A percentile compares a stretch with the other conserved stretches of the same genome.
phyloP scores from a whole-genome alignment of 1,139 yeast species.

The Yamadazyma atmosphaerica region DNA sequence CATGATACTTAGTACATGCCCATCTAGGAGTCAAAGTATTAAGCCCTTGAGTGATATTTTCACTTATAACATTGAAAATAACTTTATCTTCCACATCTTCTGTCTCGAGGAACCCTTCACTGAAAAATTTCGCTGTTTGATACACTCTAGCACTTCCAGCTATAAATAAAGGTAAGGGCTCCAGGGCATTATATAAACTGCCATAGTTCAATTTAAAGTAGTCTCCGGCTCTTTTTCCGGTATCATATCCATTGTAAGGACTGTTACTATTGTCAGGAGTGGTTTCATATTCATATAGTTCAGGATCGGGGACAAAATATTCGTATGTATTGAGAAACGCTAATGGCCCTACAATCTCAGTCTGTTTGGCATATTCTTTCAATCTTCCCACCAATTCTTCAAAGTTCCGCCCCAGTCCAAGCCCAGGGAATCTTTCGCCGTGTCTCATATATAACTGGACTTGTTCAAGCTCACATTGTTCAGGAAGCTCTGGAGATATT shows the following conservation, averaged over 20 bases:
- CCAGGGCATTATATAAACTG: conserved; percentile 21
- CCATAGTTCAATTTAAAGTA: conserved; percentile 31
- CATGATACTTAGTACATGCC: conserved; percentile 23
- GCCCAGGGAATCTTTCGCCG: conserved; percentile 38
- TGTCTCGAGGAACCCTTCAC: conserved; percentile 29
- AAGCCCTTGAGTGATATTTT: conserved; percentile 25
- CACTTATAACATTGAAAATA: conserved; percentile 24
- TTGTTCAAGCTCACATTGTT: conserved; percentile 32
- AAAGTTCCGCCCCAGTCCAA: conserved; percentile 22
- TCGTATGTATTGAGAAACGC: conserved; percentile 26
- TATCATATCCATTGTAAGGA: conserved; percentile 26
- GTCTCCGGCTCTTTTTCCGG: conserved; percentile 32
- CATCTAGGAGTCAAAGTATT: conserved; percentile 31
- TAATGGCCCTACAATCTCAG: conserved; percentile 23
- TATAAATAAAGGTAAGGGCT: conserved; percentile 29
- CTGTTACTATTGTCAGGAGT: conserved; percentile 24
- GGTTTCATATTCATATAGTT: conserved; percentile 30
- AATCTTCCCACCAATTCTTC: conserved; percentile 24
- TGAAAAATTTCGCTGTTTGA: conserved; percentile 30
- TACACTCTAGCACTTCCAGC: conserved; percentile 34
- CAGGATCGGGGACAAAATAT: conserved; percentile 24
- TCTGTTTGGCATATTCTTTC: conserved; percentile 15
- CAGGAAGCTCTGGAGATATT: conserved; percentile 33
- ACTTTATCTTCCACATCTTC: conserved; percentile 18
- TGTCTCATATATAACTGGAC: conserved; percentile 38